phyloP scores from a whole-genome alignment of 345 rosid species.

The Heritiera littoralis region DNA sequence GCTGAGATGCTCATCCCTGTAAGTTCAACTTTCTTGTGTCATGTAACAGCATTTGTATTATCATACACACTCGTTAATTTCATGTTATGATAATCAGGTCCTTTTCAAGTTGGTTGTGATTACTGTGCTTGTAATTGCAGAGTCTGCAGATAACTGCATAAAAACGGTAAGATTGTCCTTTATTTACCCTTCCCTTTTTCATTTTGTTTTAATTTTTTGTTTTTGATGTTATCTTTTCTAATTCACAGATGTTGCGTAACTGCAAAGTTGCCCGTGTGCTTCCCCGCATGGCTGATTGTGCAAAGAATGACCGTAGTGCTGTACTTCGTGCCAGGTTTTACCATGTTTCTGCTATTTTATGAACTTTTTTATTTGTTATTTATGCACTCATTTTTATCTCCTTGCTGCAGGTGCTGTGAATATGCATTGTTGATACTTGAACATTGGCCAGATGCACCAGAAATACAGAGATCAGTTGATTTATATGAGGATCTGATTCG shows the following conservation, averaged over 20 bases:
- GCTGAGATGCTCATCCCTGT: conserved; percentile 95
- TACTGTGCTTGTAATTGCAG: conserved; percentile 99
- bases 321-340: conserved; percentile 84
- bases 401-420: conserved; percentile 81
- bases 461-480: conserved; percentile 89
- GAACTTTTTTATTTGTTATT: conserved; percentile 23
- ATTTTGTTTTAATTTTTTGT: conserved; percentile 13
- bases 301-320: conserved; percentile 91
- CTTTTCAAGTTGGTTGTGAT: conserved; percentile 99
- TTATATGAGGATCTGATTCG: conserved; percentile 83
- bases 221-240: conserved; percentile 22
- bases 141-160: conserved; percentile 98
- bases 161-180: conserved; percentile 62
- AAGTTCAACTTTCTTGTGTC: conserved; percentile 37
- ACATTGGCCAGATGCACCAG: conserved; percentile 98
- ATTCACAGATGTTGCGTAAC: conserved; percentile 82
- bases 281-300: conserved; percentile 88
- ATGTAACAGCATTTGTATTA: conserved; percentile 21
- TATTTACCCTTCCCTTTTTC: background rate
- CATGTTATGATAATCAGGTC: conserved; percentile 69
- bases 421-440: conserved; percentile 91
- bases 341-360: conserved; percentile 16
- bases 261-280: conserved; percentile 94
- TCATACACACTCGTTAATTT: conserved; percentile 31
- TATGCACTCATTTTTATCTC: conserved; percentile 3